Evolutionary conservation across 2,329 filamentous ascomycete species (phyloP), one percentile per base, ranked within the genome.

Genomic region (Cytospora leucostoma): DNA sequence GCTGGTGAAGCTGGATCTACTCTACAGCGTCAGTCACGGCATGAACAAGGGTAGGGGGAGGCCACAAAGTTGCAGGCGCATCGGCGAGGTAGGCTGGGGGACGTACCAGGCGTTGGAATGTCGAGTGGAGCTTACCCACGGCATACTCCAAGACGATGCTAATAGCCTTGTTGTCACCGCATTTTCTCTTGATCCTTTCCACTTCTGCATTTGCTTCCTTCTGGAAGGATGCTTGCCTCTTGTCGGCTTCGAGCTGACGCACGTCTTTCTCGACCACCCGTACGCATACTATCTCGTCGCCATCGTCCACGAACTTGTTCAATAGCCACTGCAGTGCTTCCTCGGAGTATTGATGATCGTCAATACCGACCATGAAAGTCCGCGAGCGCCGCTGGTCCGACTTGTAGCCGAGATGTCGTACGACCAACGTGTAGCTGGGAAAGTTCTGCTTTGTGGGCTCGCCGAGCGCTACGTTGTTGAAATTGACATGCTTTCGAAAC

Each of bases 321-420:
- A 97, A 85, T 57, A 97, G 82, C 93, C 93, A 97, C 75, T 96
- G 91, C 19, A 97, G 81, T 17, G 93, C 93, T 76, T 94, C 95
- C 67, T 96, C 91, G 7, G 92, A 96, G 75, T 97, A 97, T 64
- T 92, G 86, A 70, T 97, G 93, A 71, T 94, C 91, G 75, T 97
- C 93, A 19, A 93, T 90, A 21, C 93, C 93, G 67, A 93, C 94
- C 73, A 97, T 87, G 71, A 97, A 96, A 10, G 92, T 96, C 59
- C 93, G 87, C 60, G 91, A 95, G 65, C 91, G 85, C 65, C 92
- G 88, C 50, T 88, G 88, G 13, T 61, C 55, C 67, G 88, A 88
- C 69, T 91, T 88, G 76, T 95, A 97, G 68, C 93, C 92, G 69
- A 89, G 89, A 75, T 97, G 93, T 72, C 92, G 91, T 69, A 90